A percentile compares a stretch with the other conserved stretches of the same genome.
These are phyloP conservation scores for Kalmusia sp. DNA, from an alignment of 2,329 filamentous ascomycete genomes.

Conservation along the genomic window DNA sequence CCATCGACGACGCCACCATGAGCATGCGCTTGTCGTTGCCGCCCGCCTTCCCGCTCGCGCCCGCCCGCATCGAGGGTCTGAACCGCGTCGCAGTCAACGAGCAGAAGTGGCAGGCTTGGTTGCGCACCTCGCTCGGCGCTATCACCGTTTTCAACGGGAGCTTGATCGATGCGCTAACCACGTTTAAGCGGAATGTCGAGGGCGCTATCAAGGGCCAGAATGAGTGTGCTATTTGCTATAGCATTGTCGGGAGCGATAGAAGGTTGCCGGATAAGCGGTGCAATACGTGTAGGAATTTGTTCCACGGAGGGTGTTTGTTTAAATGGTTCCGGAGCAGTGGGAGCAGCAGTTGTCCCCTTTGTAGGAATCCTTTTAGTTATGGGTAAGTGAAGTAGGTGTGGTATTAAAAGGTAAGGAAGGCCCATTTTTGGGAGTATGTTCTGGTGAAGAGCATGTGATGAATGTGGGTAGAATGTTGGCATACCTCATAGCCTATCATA, in stretches of 20 bases:
- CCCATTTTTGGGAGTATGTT: no score
- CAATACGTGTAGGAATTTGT: constrained; percentile 89
- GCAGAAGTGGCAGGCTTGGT: constrained; percentile 91
- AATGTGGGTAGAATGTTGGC: no score
- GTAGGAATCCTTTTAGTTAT: constrained; percentile 83
- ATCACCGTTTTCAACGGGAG: constrained; percentile 93
- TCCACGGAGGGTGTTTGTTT: constrained; percentile 88
- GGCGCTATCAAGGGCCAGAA: constrained; percentile 90
- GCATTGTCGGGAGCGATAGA: constrained; percentile 86
- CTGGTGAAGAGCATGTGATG: no score
- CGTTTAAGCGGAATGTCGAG: constrained; percentile 86
- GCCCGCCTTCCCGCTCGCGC: constrained; percentile 80
- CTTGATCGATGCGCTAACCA: constrained; percentile 83
- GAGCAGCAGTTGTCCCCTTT: constrained; percentile 89
- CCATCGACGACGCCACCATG: constrained; percentile 86
- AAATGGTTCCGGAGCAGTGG: constrained; percentile 98
- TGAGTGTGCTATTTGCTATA: constrained; percentile 97
- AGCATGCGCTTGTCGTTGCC: constrained; percentile 84
- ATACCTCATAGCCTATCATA: no score
- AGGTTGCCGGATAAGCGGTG: constrained; percentile 92
- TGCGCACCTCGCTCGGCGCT: constrained; percentile 85
- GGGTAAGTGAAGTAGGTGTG: constrained; percentile 33
- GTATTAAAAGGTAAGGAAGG: background rate
- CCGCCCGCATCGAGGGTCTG: constrained; percentile 76
- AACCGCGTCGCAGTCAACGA: constrained; percentile 88